Base-by-base conservation (phyloP, 208 protist genomes). In the Kentomonas sorsogonicus region DNA sequence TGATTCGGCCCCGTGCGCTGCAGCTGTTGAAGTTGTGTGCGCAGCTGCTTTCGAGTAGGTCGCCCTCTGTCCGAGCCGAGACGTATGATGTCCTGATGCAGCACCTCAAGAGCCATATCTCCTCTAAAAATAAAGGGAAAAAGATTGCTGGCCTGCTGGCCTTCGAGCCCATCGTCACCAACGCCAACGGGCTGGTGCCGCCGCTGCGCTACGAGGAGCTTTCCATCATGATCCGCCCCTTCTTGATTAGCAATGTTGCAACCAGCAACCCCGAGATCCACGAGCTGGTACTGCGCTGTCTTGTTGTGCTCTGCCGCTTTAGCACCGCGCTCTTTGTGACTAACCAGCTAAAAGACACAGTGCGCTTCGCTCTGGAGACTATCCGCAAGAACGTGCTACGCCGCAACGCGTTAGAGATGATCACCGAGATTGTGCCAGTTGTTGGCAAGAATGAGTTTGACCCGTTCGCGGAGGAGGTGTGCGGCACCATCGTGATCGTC, bases 101-200 rank as follows among this genome's bases (percentile, higher is more conserved):
- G 23, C 73, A 83, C 34, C 69, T 94, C 16, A 81, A 82, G 40
- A 62, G 43, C 29, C 69, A 81, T 48, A 63, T 94, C 30, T 56
- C 62, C 13, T 81, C 80, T 16, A 94, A 87, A 45, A 66, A 55
- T 3, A 61, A 74, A 26, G 75, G 85, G 23, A 73, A 66, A 29
- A 72, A 74, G 20, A 74, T 88, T 11, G 83, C 86, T n/a, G 86
- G 86, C 0, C 54, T 94, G 22, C 56, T 94, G 4, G 86, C 81
- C 0, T 94, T 94, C 66, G 74, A 94, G 61, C 80, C 86, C n/a
- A 79, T 94, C 20, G 77, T 89, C 7, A 87, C 79, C 58, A 87
- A 77, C 64, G 83, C 77, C 25, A 71, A 74, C 10, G 77, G 74
- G 27, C 53, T 36, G 34, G 58, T 55, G 20, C 64, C 67, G 25